These are phyloP conservation scores for Ceratocystis variospora DNA, from an alignment of 2,329 filamentous ascomycete species.

Conservation along the genomic window DNA sequence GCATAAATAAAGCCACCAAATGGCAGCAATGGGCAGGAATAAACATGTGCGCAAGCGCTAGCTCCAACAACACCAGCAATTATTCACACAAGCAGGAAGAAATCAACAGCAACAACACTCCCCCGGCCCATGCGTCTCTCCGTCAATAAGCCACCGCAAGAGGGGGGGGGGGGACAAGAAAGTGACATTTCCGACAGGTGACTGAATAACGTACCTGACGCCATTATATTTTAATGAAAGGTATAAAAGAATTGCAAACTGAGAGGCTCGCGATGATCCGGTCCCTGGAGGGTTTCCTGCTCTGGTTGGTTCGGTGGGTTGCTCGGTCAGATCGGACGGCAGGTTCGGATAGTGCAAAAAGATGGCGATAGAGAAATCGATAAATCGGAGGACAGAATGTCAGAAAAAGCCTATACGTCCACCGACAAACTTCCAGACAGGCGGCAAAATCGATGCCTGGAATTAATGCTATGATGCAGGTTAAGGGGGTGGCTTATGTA, in stretches of 20 bases:
- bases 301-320: background rate
- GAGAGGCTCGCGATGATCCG: background rate
- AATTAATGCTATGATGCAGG: conserved; percentile 1
- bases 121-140: background rate
- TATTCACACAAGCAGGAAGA: background rate
- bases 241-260: background rate
- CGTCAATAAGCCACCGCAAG: background rate
- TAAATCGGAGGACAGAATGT: background rate
- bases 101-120: background rate
- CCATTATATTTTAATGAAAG: background rate
- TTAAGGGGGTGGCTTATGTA: conserved; percentile 8
- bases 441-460: background rate
- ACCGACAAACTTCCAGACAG: background rate
- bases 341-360: too few species aligned
- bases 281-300: background rate
- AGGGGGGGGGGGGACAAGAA: background rate
- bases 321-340: background rate
- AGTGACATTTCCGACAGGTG: background rate
- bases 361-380: background rate
- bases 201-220: background rate
- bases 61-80: background rate
- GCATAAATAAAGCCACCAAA: background rate
- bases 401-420: background rate
- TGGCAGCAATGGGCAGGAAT: background rate
- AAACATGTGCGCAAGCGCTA: background rate